Evolutionary conservation across 495 filamentous ascomycete genomes (phyloP), one percentile per base, ranked within the genome.

Genomic region (Collariella sp.): DNA sequence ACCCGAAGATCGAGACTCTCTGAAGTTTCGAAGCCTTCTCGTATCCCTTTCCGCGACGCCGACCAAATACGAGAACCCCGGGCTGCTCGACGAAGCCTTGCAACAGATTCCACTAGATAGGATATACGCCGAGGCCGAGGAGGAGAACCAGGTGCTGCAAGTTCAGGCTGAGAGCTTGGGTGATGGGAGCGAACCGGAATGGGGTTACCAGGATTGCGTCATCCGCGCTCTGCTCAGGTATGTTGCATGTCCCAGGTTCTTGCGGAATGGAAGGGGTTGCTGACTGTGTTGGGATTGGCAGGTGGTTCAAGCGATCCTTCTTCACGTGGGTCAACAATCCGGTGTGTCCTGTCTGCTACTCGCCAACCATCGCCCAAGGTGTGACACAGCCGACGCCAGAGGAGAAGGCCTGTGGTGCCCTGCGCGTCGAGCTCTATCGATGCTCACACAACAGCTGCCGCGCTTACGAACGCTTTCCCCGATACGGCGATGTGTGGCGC

Each of bases 131-230:
- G 90, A 96, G 63, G 93, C 93, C 35, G 89, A 97, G 64, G 90
- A 97, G 61, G 91, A 97, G 66, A 82, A 79, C 50, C 85, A 96
- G 60, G 83, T 96, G 36, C 72, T 95, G 53, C 80, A 86, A 60
- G 93, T 89, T 1, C 80, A 91, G 66, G 91, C 93, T 10, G 86
- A 84, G 61, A 91, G 87, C 59, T 79, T 95, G 64, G 87, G 85
- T 2, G 79, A 84, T 45, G 81, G 81, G 20, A 77, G 79, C 52
- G 87, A 85, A 62, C 81, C 91, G 15, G 88, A 93, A 78, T 99
- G 94, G 94, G 91, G 89, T 13, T 96, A 96, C 63, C 94, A 97
- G 70, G 93, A 99, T 73, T 99, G 91, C 73, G 88, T 96, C 29
- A 85, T 99, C 60, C 83, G 86, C 61, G 87, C 93, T 55, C 75